Evolutionary conservation across 441 rosid genomes (phyloP).

Genomic region (Isatis lusitanica): DNA sequence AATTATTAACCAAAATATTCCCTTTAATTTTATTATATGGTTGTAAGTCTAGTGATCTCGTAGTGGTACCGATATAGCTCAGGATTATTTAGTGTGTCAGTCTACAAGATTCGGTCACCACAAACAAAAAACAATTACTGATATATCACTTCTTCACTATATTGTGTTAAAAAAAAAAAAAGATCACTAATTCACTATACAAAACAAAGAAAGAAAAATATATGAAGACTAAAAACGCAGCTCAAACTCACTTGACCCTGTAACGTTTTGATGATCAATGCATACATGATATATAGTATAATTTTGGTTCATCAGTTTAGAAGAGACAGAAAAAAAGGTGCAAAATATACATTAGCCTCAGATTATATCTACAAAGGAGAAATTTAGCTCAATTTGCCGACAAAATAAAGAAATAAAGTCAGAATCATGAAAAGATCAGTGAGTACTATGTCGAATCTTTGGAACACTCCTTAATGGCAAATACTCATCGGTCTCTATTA

Average conservation of each 20-base stretch:
- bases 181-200: neutral
- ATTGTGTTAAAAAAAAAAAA: too few species aligned
- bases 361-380: neutral
- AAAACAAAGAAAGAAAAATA: neutral
- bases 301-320: neutral
- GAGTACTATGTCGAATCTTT: slow-evolving; percentile 12
- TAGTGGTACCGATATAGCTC: slow-evolving; percentile 23
- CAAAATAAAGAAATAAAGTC: neutral
- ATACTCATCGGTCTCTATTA: slow-evolving; percentile 23
- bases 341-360: neutral
- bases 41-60: slow-evolving; percentile 1
- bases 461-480: slow-evolving; percentile 5
- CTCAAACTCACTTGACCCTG: slow-evolving; percentile 1
- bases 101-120: slow-evolving; percentile 28
- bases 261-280: neutral
- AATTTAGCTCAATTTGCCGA: neutral
- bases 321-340: neutral
- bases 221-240: neutral
- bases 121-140: neutral
- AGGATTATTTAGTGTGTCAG: slow-evolving; percentile 23
- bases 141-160: neutral
- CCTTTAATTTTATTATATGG: neutral
- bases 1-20: slow-evolving; percentile 25
- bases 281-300: neutral
- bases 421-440: slow-evolving; percentile 10